Conservation (phyloP, 73 alveolate species). For the Paramecium biaurelia region DNA sequence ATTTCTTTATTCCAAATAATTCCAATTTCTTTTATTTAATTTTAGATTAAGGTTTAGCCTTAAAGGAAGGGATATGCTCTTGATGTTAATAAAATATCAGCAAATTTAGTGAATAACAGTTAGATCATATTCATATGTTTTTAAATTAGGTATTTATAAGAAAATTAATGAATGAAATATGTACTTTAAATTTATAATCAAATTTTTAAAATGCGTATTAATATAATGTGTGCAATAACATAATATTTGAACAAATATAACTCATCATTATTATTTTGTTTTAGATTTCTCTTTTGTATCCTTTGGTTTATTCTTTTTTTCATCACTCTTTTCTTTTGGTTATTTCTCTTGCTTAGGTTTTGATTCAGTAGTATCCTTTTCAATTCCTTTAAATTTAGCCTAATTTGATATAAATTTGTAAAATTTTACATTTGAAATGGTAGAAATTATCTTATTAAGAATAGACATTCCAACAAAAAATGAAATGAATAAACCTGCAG, state of each 20-base stretch:
- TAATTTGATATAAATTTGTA: neutral
- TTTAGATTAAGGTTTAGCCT: neutral
- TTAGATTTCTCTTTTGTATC: neutral
- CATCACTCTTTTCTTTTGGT: neutral
- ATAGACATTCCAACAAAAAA: neutral
- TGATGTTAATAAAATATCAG: slow-evolving; percentile 6
- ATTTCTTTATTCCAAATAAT: neutral
- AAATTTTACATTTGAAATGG: neutral
- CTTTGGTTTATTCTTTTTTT: neutral
- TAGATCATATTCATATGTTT: neutral
- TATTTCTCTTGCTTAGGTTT: neutral
- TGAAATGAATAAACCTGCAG: neutral
- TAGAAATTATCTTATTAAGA: neutral
- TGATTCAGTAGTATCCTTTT: neutral
- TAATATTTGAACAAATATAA: neutral
- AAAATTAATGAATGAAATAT: neutral
- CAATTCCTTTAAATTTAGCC: neutral
- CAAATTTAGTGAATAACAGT: neutral
- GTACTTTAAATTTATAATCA: neutral
- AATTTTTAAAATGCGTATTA: neutral
- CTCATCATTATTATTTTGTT: neutral
- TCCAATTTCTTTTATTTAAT: neutral
- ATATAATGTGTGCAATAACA: neutral
- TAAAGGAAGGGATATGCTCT: neutral
- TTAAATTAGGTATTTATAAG: neutral